Conservation (phyloP, 257 asterid species). For the Paulownia fortunei region DNA sequence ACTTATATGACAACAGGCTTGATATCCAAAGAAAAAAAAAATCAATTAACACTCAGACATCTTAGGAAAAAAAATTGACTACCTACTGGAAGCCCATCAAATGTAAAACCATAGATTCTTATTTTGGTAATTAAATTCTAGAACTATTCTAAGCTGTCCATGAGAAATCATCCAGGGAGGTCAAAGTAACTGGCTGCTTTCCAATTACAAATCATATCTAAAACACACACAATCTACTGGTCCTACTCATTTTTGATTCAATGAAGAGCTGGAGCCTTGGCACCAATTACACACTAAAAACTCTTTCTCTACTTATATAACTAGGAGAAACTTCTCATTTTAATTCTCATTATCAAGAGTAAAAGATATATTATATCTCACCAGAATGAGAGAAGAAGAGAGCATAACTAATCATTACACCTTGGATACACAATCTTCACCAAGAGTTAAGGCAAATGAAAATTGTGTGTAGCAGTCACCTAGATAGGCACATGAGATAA, state of each 20-base stretch:
- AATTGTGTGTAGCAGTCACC: neutral
- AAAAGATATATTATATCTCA: neutral
- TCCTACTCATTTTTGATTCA: neutral
- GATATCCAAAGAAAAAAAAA: neutral
- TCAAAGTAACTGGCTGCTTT: neutral
- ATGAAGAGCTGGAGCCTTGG: neutral
- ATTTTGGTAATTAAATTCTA: neutral
- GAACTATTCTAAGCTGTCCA: constrained; percentile 4
- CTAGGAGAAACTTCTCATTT: neutral
- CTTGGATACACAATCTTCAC: neutral
- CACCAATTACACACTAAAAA: neutral
- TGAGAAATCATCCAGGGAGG: neutral
- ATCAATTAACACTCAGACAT: neutral
- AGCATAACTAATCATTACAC: neutral
- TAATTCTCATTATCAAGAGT: neutral
- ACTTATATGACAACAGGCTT: neutral
- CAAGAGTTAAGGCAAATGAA: constrained; percentile 12
- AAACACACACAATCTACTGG: neutral
- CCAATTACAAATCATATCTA: neutral
- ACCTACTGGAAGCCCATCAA: neutral
- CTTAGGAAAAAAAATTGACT: neutral
- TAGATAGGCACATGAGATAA: neutral
- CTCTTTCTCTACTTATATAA: neutral
- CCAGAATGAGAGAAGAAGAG: constrained; percentile 6
- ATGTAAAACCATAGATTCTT: constrained; percentile 11